Base-by-base conservation (phyloP, 139 green algal species). In the Chlamydomonas sp. region DNA sequence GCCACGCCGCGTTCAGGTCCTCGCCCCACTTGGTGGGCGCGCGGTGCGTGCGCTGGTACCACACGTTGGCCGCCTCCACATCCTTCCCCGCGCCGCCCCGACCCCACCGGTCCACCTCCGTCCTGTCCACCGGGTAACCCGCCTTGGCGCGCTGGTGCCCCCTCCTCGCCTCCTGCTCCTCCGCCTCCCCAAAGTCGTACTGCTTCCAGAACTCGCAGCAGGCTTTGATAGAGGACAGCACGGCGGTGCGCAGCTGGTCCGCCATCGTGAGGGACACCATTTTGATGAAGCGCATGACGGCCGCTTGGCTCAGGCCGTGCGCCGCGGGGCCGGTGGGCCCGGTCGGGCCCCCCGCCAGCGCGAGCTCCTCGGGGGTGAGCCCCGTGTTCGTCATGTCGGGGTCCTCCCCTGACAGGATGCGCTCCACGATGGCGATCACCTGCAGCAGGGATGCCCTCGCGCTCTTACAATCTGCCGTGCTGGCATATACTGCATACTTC, bases 231-330 rank as follows among this genome's bases (percentile, higher is more conserved):
- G 90, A 93, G 49, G 79, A 84, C 5, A 95, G 84, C 49, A 95
- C 92, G 17, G 92, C 89, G 4, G 85, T 93, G 9, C 92, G 90
- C 64, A 97, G 88, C 88, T 96, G 90, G 85, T 96, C 92, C 2
- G 85, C 85, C 94, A 96, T 96, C 31, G 91, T 63, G 72, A 97
- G 74, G 1, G 90, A 91, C 57, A 97, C 71, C 89, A 94, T 93
- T 86, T 94, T 92, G 63, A 96, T 83, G 78, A 94, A 96, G 3
- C 88, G 89, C 71, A 92, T 80, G 10, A 93, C 92, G 84, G 90
- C 90, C 57, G 83, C 81, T 83, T 88, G 87, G 49, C 85, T 82
- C 67, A 88, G 73, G 12, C 83, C 63, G 73, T 12, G 7, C 3
- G 6, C 63, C 5, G 9, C 77, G 5, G 64, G 4, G 62, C 9